A percentile compares a stretch with the other conserved stretches of the same genome.
These are phyloP conservation scores for Sugiyamaella grinbergsii DNA, from an alignment of 1,139 yeast genomes.

Conservation along the genomic window DNA sequence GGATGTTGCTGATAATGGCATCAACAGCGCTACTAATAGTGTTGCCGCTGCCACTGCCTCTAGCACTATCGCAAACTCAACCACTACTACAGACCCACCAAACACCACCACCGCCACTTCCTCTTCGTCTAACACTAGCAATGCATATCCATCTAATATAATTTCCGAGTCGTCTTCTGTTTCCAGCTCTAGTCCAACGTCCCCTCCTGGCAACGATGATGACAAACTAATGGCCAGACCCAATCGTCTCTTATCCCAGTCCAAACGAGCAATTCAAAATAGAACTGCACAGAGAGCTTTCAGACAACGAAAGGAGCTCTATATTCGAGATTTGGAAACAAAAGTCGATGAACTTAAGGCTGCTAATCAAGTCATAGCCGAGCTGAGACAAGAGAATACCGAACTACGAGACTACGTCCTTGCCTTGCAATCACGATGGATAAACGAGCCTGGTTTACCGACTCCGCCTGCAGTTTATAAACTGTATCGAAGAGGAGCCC, in stretches of 20 bases:
- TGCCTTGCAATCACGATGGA: conserved; percentile 66
- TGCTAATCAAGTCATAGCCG: conserved; percentile 63
- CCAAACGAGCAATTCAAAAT: conserved; percentile 87
- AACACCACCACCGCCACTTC: no score
- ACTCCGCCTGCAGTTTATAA: conserved; percentile 27
- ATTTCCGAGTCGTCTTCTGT: neutral
- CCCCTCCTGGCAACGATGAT: conserved; percentile 8
- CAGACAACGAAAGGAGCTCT: conserved; percentile 74
- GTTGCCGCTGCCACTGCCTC: no score
- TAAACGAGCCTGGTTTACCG: conserved; percentile 46
- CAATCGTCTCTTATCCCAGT: conserved; percentile 57
- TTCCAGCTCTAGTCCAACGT: conserved; percentile 9
- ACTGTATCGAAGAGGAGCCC: conserved; percentile 5
- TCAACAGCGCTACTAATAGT: no score
- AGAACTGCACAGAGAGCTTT: conserved; percentile 88
- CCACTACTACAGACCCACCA: neutral
- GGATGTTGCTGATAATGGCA: no score
- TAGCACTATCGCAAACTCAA: neutral
- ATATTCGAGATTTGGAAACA: conserved; percentile 73
- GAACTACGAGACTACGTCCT: conserved; percentile 73
- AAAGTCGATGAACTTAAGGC: conserved; percentile 64
- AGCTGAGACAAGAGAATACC: conserved; percentile 65
- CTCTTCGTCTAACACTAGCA: neutral
- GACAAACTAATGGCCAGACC: conserved; percentile 25
- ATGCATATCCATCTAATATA: neutral